Evolutionary conservation across 108 stramenopile genomes (phyloP).

Genomic region (Cyclotella kingstonii): DNA sequence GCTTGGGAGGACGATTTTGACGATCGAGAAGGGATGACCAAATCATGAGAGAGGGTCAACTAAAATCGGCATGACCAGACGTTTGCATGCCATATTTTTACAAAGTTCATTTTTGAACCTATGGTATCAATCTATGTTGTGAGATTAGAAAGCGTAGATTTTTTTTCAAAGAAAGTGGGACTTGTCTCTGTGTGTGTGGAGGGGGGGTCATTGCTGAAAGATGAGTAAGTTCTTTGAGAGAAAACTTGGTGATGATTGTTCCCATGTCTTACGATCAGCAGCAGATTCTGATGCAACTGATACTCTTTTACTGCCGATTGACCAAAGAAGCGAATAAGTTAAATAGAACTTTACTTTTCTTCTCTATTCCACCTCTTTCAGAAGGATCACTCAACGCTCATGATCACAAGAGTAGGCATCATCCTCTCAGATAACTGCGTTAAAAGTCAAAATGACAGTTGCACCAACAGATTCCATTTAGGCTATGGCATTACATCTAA

Average conservation of each 20-base stretch:
- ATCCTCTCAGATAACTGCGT: too few species aligned
- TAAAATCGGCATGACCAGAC: constrained; percentile 91
- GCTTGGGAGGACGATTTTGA: constrained; percentile 82
- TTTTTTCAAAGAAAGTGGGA: constrained; percentile 90
- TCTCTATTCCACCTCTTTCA: too few species aligned
- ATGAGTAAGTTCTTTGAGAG: constrained; percentile 77
- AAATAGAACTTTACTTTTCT: too few species aligned
- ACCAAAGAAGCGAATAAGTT: too few species aligned
- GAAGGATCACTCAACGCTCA: too few species aligned
- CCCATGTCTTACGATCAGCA: constrained; percentile 83
- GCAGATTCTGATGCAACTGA: constrained; percentile 79
- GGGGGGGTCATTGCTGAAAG: constrained; percentile 97
- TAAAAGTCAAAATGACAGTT: too few species aligned
- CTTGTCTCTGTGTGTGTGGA: constrained; percentile 92
- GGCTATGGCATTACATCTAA: too few species aligned
- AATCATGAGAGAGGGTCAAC: constrained; percentile 81
- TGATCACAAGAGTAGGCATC: too few species aligned
- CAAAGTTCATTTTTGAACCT: constrained; percentile 91
- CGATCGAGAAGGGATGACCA: constrained; percentile 50
- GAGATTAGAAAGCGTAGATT: constrained; percentile 65
- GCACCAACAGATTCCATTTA: too few species aligned
- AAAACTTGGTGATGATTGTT: constrained; percentile 75
- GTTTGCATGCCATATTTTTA: constrained; percentile 93
- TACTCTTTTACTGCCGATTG: too few species aligned
- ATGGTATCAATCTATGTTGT: constrained; percentile 80